Base-by-base conservation (phyloP, 2,329 filamentous ascomycete genomes). In the Sporothrix protearum region DNA sequence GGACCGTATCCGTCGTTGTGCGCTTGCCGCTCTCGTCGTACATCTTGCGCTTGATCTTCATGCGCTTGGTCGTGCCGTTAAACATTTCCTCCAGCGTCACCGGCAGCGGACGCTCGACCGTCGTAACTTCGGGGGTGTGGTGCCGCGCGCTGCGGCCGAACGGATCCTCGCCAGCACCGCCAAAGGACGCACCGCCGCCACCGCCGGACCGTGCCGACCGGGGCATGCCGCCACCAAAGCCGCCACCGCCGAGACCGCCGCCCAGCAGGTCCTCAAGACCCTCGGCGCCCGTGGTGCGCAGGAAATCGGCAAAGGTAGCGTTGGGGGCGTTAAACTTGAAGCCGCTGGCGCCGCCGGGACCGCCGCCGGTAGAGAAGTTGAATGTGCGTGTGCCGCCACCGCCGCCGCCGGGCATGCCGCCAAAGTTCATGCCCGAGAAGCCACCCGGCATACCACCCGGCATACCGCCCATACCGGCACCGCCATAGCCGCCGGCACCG, bases 1-100 rank as follows among this genome's bases (percentile, higher is more conserved):
- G 84, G 22, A 97, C 93, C 78, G 94, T 92, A 77, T 99, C 96
- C 73, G 94, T 92, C 2, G 91, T 91, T 57, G 88, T 92, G 76
- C 94, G 89, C 84, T 97, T 97, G 72, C 93, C 93, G 0, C 86
- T 90, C 25, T 90, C 85, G 80, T 99, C 96, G 80, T 93, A 98
- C 22, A 91, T 94, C 88, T 98, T 98, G 78, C 95, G 89, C 85
- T 97, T 97, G 75, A 98, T 97, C 84, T 96, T 97, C 87, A 99
- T 93, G 86, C 97, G 97, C 88, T 99, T 99, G 66, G 91, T 93
- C 47, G 89, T 89, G 53, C 96, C 96, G 33, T 87, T 90, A 83
- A 89, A 98, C 73, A 98, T 82, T 78, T 99, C 96, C 80, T 99
- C 96, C 45, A 99, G 83, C 2, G 91, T 89, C 28, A 99, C 84